Evolutionary conservation across 805 yeast species (phyloP), one percentile per base, ranked within the genome.

Genomic region (Monosporozyma servazzii): DNA sequence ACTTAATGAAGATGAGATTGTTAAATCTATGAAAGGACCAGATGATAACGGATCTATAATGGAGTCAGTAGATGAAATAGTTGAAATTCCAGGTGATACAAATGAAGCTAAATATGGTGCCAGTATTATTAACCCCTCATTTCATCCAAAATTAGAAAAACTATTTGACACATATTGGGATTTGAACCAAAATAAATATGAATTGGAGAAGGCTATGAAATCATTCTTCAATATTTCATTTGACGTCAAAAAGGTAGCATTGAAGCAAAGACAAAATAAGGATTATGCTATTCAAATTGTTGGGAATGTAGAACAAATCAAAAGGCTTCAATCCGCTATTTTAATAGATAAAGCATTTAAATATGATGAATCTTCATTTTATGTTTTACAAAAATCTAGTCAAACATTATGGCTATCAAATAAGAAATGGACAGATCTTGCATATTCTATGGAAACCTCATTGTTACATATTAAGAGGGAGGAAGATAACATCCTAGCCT

Each of bases 401-500:
- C 70, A 73, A 18, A 66, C 81, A 0, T 60, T 77, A 3, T 72
- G 77, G 68, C 62, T 82, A 20, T 67, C 74, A 0, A 66, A 70
- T 30, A 65, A 71, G 1, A 73, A 77, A 62, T 82, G 89, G 81
- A 65, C 73, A 0, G 58, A 69, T 0, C 70, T 87, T 27, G 86
- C 86, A 0, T 60, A 68, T 5, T 61, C 64, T 4, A 66, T 84
- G 15, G 78, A 78, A 21, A 61, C 68, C 1, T 62, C 75, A 3
- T 71, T 71, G n/a, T 68, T 71, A 3, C 66, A 69, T 23, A 84
- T 88, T 3, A 70, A 71, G 13, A 58, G 58, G 1, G 81, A 79
- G 51, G 96, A 90, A 62, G 68, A 68, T 2, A 56, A 53, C 0
- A 73, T 88, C 6, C 66, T 88, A 5, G 71, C 72, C 3, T 63